These are phyloP conservation scores for Sphagnum magellanicum DNA, from an alignment of 228 moss, liverwort and hornwort genomes.

Conservation along the genomic window DNA sequence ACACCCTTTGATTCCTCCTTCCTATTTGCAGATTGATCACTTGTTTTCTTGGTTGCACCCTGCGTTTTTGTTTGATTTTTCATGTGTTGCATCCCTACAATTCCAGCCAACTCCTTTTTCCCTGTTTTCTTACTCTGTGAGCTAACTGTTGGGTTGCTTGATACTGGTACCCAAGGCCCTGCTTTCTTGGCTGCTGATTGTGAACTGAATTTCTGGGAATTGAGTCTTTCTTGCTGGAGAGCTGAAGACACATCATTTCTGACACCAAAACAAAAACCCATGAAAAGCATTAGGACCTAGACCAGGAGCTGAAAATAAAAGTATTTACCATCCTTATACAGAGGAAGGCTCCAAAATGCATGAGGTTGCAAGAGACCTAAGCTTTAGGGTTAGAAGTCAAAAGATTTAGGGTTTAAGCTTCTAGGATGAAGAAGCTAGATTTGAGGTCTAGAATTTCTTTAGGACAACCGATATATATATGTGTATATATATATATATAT, in stretches of 20 bases:
- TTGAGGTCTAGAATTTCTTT: neutral
- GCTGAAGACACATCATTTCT: conserved; percentile 21
- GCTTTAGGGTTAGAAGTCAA: no score
- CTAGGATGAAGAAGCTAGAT: neutral
- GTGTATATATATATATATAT: neutral
- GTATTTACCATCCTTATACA: no score
- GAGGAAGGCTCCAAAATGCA: neutral
- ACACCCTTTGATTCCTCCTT: conserved; percentile 27
- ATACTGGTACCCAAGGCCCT: conserved; percentile 13
- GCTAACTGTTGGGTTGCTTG: conserved; percentile 18
- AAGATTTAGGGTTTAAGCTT: no score
- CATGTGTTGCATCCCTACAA: conserved; percentile 12
- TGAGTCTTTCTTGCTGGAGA: conserved; percentile 12
- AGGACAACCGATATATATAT: neutral
- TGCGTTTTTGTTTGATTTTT: conserved; percentile 7
- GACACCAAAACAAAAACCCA: neutral
- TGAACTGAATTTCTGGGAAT: conserved; percentile 11
- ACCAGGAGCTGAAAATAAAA: no score
- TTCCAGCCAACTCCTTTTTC: conserved; percentile 32
- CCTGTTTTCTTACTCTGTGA: conserved; percentile 24
- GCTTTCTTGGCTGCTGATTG: conserved; percentile 2
- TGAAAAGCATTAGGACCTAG: no score
- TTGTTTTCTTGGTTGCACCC: conserved; percentile 15
- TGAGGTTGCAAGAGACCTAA: neutral
- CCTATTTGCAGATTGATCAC: neutral